A percentile compares a stretch with the other conserved stretches of the same genome.
phyloP scores from a whole-genome alignment of 108 stramenopile genomes.

The Skeletonema tropicum region DNA sequence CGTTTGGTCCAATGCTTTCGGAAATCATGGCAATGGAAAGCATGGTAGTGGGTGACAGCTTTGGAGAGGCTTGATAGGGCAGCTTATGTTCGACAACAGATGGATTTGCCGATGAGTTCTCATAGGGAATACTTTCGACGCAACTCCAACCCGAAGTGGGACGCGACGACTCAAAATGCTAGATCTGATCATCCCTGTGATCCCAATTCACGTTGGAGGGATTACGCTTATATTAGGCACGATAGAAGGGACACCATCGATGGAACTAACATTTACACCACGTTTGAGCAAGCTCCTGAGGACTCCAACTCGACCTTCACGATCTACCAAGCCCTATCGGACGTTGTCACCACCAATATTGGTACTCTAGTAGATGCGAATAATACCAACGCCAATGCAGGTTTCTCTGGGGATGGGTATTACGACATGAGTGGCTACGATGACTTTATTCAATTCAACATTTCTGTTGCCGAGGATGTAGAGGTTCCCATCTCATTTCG shows the following conservation, averaged over 20 bases:
- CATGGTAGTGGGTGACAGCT: too few species aligned
- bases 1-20: constrained; percentile 53
- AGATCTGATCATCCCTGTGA: constrained; percentile 55
- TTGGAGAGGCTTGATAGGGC: too few species aligned
- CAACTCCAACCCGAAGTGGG: constrained; percentile 46
- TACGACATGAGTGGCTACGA: constrained; percentile 28
- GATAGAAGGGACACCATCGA: constrained; percentile 25
- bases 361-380: constrained; percentile 10
- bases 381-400: neutral
- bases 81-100: too few species aligned
- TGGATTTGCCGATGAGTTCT: constrained; percentile 25
- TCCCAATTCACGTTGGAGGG: constrained; percentile 41
- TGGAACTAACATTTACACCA: constrained; percentile 7
- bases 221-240: constrained; percentile 41
- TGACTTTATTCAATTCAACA: constrained; percentile 36
- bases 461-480: constrained; percentile 15
- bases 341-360: constrained; percentile 1
- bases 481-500: constrained; percentile 41
- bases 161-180: constrained; percentile 23
- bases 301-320: constrained; percentile 30
- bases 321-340: constrained; percentile 30
- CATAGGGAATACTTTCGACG: constrained; percentile 58
- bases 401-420: constrained; percentile 36
- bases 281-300: constrained; percentile 41
- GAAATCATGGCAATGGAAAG: constrained; percentile 51